These are phyloP conservation scores for Malbranchea zuffiana DNA, from an alignment of 2,329 filamentous ascomycete genomes.

Conservation along the genomic window DNA sequence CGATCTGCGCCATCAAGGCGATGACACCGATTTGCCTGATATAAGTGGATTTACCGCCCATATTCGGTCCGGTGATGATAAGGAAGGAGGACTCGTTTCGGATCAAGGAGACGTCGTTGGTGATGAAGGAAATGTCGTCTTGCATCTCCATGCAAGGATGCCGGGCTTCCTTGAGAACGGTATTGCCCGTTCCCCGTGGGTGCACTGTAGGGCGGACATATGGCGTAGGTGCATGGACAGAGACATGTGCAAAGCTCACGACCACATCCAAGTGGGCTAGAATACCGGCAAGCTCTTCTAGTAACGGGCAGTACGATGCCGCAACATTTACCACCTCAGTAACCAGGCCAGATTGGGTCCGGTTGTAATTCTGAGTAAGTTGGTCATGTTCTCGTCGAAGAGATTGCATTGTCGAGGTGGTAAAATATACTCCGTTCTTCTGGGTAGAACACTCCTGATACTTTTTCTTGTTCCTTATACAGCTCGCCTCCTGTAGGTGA, in stretches of 20 bases:
- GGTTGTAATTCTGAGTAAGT: conserved; percentile 85
- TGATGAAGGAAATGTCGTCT: conserved; percentile 97
- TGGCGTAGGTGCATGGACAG: conserved; percentile 80
- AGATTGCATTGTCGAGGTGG: conserved; percentile 67
- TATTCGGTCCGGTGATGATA: conserved; percentile 95
- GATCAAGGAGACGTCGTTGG: conserved; percentile 79
- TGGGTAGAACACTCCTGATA: conserved; percentile 96
- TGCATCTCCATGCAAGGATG: conserved; percentile 99
- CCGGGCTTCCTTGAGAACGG: conserved; percentile 79
- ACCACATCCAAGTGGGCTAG: conserved; percentile 93
- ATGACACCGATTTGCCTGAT: conserved; percentile 96
- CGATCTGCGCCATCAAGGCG: conserved; percentile 91
- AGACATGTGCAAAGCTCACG: conserved; percentile 82
- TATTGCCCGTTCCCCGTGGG: conserved; percentile 74
- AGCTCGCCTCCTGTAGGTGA: conserved; percentile 56
- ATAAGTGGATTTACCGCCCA: conserved; percentile 98
- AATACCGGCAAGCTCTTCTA: conserved; percentile 78
- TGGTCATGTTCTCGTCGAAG: conserved; percentile 88
- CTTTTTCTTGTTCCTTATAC: conserved; percentile 78
- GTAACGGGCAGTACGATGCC: conserved; percentile 83
- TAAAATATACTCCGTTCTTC: conserved; percentile 98
- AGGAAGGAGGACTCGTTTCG: conserved; percentile 77
- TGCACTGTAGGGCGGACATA: conserved; percentile 91
- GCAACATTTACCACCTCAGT: conserved; percentile 87
- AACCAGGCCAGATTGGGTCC: conserved; percentile 83